Evolutionary conservation across 768 basidiomycete species (phyloP), one percentile per base, ranked within the genome.

Genomic region (Crepidotus variabilis): DNA sequence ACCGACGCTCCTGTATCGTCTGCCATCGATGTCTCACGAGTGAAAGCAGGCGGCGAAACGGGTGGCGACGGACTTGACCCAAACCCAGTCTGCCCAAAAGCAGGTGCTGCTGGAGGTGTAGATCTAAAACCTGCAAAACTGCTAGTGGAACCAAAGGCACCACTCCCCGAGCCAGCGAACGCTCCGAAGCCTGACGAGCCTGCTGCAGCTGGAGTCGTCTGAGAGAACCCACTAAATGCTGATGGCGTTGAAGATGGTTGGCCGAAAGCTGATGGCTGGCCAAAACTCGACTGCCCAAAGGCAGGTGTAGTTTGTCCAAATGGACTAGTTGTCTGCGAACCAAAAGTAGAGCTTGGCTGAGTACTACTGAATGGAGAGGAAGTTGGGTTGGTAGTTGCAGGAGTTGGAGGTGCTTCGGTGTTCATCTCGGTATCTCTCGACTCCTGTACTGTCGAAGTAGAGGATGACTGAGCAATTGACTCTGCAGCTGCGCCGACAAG

Each of bases 1-100:
- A 47, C 13, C 2, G 47, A 21, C 14, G 54, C 13, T 7, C 36
- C 52, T 23, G 52, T 33, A 47, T 71, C 72, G 57, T 77, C 77
- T 1, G 75, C 71, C 79, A 80, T 80, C 1, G 79, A 78, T 9
- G 72, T 77, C 61, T 80, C 79, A 33, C 76, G 71, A 4, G 75
- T 72, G 59, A 79, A 75, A 32, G 68, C 61, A 6, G 71, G 47
- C 11, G 63, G 64, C 8, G 68, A 45, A 32, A 63, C 58, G 28
- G 69, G 46, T 13, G 61, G 49, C 35, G 62, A 52, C 45, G 64
- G 52, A n/a, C 58, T 51, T 13, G 61, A 50, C 28, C 56, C 53
- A 21, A 60, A 34, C 22, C 60, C 32, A 24, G 58, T 54, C 54
- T 72, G 69, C 14, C 71, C 68, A 55, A 75, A 74, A 1, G 57